phyloP scores from a whole-genome alignment of 345 rosid species.

The Melastoma malabathricum region DNA sequence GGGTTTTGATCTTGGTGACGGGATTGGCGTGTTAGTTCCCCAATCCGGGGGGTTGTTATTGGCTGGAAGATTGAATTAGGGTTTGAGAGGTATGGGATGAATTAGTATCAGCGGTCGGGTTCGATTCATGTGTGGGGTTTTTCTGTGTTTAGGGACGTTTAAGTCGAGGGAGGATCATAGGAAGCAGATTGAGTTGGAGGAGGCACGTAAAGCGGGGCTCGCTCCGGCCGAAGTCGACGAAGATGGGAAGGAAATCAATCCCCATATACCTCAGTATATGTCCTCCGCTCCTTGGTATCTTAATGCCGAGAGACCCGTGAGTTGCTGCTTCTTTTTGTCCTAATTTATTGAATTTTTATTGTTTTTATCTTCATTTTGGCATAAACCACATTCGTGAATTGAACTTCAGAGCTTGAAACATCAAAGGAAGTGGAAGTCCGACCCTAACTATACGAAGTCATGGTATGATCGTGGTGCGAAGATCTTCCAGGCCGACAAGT shows the following conservation, averaged over 20 bases:
- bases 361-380: not conserved
- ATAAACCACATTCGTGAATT: not conserved
- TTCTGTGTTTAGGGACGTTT: conserved; percentile 35
- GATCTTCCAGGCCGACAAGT: conserved; percentile 53
- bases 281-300: conserved; percentile 51
- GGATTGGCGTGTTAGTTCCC: too few species aligned
- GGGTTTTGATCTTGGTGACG: too few species aligned
- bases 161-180: conserved; percentile 56
- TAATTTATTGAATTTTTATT: not conserved
- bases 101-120: too few species aligned
- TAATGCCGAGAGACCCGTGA: conserved; percentile 58
- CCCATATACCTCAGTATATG: conserved; percentile 64
- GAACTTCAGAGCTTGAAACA: conserved; percentile 52
- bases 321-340: conserved; percentile 5
- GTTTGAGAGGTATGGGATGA: too few species aligned
- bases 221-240: conserved; percentile 66
- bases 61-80: too few species aligned
- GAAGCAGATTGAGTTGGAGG: conserved; percentile 58
- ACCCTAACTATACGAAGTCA: conserved; percentile 62
- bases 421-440: conserved; percentile 79
- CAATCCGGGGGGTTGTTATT: too few species aligned
- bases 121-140: not conserved
- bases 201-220: conserved; percentile 63
- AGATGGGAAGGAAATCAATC: conserved; percentile 54
- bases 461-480: conserved; percentile 75